phyloP scores from a whole-genome alignment of 345 rosid species.

The Citrus hindsii region DNA sequence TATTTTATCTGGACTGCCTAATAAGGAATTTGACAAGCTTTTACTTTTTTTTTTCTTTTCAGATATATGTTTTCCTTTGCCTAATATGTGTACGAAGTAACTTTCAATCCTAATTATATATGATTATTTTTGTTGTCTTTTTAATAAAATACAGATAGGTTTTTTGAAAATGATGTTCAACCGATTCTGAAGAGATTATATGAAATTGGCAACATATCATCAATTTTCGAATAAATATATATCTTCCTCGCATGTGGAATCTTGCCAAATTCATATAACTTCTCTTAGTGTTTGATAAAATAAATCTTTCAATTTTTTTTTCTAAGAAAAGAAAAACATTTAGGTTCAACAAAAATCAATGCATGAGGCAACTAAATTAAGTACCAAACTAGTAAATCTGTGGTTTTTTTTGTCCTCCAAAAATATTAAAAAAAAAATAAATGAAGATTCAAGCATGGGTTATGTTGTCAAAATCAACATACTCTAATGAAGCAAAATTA shows the following conservation, averaged over 20 bases:
- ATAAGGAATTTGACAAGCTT: not conserved
- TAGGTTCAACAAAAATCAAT: not conserved
- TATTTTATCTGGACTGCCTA: too few species aligned
- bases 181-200: not conserved
- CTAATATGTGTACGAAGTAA: too few species aligned
- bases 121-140: not conserved
- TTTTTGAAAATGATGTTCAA: not conserved
- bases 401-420: not conserved
- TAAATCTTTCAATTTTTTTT: not conserved
- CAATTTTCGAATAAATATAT: not conserved
- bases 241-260: not conserved
- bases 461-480: too few species aligned
- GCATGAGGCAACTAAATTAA: not conserved
- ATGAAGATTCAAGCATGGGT: too few species aligned
- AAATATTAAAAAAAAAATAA: too few species aligned
- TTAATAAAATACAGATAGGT: not conserved
- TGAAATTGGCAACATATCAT: not conserved
- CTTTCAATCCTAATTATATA: too few species aligned
- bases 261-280: not conserved
- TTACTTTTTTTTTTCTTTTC: not conserved
- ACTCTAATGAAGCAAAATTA: too few species aligned
- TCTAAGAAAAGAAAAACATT: not conserved
- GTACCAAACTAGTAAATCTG: not conserved
- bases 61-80: too few species aligned
- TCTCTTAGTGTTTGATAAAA: not conserved